Evolutionary conservation across 2,329 filamentous ascomycete genomes (phyloP).

Genomic region (Basipetospora chlamydospora): DNA sequence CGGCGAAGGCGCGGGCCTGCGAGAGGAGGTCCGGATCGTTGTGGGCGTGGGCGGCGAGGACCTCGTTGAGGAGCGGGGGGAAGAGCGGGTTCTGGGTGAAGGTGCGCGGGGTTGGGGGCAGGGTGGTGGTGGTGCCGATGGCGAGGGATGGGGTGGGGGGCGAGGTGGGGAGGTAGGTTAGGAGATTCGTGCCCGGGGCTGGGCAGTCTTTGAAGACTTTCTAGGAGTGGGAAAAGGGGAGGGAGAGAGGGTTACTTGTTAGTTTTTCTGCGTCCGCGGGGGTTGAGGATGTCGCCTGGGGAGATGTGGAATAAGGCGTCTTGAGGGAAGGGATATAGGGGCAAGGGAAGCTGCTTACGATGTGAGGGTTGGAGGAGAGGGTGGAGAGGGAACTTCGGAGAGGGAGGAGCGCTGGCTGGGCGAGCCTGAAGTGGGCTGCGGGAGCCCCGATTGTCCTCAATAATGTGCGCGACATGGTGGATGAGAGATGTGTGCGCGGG

Average conservation of each 20-base stretch:
- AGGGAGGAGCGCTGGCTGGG: background rate
- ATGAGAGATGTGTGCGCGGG: background rate
- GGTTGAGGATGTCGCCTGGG: no score
- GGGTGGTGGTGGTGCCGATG: slow-evolving; percentile 40
- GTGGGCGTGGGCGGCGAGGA: slow-evolving; percentile 38
- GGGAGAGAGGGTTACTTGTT: background rate
- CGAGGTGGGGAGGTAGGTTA: slow-evolving; percentile 43
- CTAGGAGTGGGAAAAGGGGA: slow-evolving; percentile 18
- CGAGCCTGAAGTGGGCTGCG: background rate
- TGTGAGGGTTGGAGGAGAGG: slow-evolving; percentile 34
- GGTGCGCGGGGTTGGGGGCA: slow-evolving; percentile 47
- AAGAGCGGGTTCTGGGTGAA: slow-evolving; percentile 47
- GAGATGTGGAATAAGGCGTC: no score
- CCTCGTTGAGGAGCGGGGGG: slow-evolving; percentile 41
- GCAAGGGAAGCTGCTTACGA: slow-evolving; percentile 29
- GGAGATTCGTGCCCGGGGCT: slow-evolving; percentile 31
- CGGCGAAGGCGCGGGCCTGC: slow-evolving; percentile 46
- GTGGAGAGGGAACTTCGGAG: slow-evolving; percentile 22
- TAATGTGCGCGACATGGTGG: slow-evolving; percentile 2
- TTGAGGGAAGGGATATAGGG: no score
- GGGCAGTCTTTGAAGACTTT: slow-evolving; percentile 40
- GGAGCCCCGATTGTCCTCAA: background rate
- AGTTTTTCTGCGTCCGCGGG: background rate
- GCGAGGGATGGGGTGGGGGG: slow-evolving; percentile 39
- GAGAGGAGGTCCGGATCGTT: slow-evolving; percentile 38